A percentile compares a stretch with the other conserved stretches of the same genome.
Conservation (phyloP, 2,329 filamentous ascomycete genomes). For the Aspergillus chevalieri region DNA sequence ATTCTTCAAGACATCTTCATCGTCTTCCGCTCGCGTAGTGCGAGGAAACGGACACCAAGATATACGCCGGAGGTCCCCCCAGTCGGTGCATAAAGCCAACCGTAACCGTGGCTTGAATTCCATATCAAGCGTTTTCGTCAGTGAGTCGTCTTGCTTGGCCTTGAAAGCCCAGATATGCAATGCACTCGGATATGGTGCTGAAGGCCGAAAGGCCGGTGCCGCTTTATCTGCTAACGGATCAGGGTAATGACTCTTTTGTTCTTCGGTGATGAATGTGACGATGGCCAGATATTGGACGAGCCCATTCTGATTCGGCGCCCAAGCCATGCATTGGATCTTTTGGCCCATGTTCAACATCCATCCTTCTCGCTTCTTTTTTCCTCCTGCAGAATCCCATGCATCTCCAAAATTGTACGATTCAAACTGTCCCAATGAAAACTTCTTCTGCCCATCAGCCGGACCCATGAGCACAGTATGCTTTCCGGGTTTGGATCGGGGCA, state of each 20-base stretch:
- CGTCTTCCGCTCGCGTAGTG: constrained; percentile 22
- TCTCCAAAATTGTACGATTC: constrained; percentile 41
- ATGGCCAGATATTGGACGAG: constrained; percentile 53
- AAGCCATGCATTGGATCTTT: constrained; percentile 45
- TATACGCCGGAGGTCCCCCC: constrained; percentile 51
- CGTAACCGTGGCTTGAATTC: constrained; percentile 40
- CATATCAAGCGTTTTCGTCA: constrained; percentile 39
- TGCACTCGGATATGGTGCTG: constrained; percentile 42
- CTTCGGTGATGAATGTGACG: constrained; percentile 33
- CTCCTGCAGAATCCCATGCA: constrained; percentile 31
- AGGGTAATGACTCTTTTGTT: constrained; percentile 29
- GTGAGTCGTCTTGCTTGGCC: constrained; percentile 24
- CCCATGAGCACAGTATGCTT: constrained; percentile 48
- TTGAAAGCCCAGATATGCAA: constrained; percentile 57
- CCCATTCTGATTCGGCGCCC: constrained; percentile 41
- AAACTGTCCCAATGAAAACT: constrained; percentile 38
- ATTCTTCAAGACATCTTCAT: constrained; percentile 20
- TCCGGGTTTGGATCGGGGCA: constrained; percentile 27
- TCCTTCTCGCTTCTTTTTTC: constrained; percentile 30
- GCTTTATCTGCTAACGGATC: constrained; percentile 25
- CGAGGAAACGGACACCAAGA: constrained; percentile 51
- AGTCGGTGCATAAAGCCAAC: constrained; percentile 51
- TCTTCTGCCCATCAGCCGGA: constrained; percentile 38
- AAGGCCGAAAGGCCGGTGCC: constrained; percentile 48
- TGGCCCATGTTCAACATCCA: constrained; percentile 55